Base-by-base conservation (phyloP, 345 rosid genomes). In the Eutrema heterophyllum region DNA sequence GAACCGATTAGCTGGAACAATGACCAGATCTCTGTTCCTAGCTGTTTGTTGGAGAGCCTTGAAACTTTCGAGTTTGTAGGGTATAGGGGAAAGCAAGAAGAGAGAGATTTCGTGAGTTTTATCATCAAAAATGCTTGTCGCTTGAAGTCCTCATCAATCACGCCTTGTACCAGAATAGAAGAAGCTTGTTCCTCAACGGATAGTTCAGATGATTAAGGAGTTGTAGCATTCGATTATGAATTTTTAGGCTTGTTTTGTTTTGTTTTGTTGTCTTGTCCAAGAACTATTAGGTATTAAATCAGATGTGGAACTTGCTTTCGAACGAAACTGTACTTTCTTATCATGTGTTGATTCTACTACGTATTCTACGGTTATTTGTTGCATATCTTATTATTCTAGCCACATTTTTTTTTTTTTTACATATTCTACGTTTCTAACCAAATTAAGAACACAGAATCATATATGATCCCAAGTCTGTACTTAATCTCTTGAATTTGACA, bases 61-160 rank as follows among this genome's bases (percentile, higher is more conserved):
- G 69, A 64, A 35, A 48, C 41, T 18, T 64, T 64, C 56, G 57
- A 64, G 57, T 64, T 16, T 64, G 33, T 32, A 7, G 44, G 40
- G 57, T 33, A 64, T 45, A 64, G 18, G 2, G 44, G 45, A 64
- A 48, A 32, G 30, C 45, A 40, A 64, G 69, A 64, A 64, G 45
- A 64, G 10, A 45, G 69, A 18, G 69, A 64, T 50, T 64, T 64
- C 12, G 69, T 64, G 15, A 48, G 69, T 21, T 64, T 2, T 64
- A 48, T 64, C 69, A 11, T 64, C 8, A 64, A 18, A 21, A 39
- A 64, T 36, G 69, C 69, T 48, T 13, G 33, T 48, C 56, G 6
- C 41, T 18, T 64, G 44, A 64, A 64, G 44, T 65, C 45, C 7
- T 59, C 71, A 2, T 36, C 49, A 2, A 52, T 67, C 39, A 38